Evolutionary conservation across 1,284 basidiomycete genomes (phyloP).

Genomic region (Spongiforma sp.): DNA sequence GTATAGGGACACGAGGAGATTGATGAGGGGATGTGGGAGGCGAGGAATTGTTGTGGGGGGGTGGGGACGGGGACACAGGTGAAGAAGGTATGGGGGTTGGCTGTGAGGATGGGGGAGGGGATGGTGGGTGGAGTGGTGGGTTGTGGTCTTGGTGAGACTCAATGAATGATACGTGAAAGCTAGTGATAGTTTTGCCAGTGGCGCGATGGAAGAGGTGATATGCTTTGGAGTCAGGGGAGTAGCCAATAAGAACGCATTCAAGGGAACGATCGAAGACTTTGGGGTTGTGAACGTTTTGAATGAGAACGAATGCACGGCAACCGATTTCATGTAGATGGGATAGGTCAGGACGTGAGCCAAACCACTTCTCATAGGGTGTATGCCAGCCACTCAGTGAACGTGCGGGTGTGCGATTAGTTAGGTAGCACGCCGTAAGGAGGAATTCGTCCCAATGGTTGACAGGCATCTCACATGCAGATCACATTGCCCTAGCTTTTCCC

Average conservation of each 20-base stretch:
- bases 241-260: conserved; percentile 3
- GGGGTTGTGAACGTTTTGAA: conserved; percentile 1
- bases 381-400: neutral
- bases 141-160: neutral
- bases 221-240: neutral
- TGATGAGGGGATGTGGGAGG: no score
- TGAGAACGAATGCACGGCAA: neutral
- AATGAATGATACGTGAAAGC: conserved; percentile 1
- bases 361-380: neutral
- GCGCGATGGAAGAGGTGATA: neutral
- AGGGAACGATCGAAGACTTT: neutral
- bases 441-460: neutral
- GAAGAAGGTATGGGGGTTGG: no score
- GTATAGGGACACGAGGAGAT: no score
- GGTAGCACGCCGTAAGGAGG: neutral
- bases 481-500: neutral
- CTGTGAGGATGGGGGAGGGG: no score
- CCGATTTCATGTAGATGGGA: neutral
- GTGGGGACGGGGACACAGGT: no score
- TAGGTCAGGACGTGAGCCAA: neutral
- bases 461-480: neutral
- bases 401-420: neutral
- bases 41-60: no score
- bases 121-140: no score
- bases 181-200: neutral